phyloP scores from a whole-genome alignment of 805 yeast species.

The Yamadazyma phyllophila region DNA sequence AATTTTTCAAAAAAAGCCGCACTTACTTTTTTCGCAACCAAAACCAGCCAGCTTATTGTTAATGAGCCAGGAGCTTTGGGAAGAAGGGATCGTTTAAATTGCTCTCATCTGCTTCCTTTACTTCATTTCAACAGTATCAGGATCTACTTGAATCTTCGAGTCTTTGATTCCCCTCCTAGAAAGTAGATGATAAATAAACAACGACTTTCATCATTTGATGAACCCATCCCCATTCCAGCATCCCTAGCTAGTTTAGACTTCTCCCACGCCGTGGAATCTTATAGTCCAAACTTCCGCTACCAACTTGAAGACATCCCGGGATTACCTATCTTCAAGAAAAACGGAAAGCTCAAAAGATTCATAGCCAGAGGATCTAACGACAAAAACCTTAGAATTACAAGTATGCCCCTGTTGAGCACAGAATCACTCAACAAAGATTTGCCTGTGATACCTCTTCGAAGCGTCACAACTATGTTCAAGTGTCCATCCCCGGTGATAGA shows the following conservation, averaged over 20 bases:
- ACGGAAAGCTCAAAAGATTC: conserved; percentile 21
- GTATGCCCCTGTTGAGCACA: conserved; percentile 13
- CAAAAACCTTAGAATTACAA: conserved; percentile 6
- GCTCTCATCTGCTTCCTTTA: neutral
- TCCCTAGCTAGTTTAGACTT: conserved; percentile 22
- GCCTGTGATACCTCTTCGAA: conserved; percentile 5
- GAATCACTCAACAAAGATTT: conserved; percentile 5
- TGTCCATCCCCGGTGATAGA: neutral
- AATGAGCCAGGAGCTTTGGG: neutral
- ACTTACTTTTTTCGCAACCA: conserved; percentile 7
- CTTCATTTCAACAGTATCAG: neutral
- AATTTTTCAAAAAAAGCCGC: conserved; percentile 8
- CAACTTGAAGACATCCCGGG: conserved; percentile 28
- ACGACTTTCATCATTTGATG: conserved; percentile 21
- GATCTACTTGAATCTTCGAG: too few species aligned
- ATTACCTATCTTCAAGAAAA: conserved; percentile 14
- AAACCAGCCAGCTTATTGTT: conserved; percentile 8
- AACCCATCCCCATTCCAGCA: conserved; percentile 26
- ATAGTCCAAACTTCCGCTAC: conserved; percentile 21
- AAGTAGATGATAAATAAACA: conserved; percentile 16
- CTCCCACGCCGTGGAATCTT: conserved; percentile 25
- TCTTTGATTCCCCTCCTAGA: too few species aligned
- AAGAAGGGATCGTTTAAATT: neutral
- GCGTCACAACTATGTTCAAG: neutral
- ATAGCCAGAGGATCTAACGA: conserved; percentile 4